Percentiles rank a stretch among this genome's conserved stretches.
These are phyloP conservation scores for Colletotrichum sp. DNA, from an alignment of 2,329 filamentous ascomycete species.

Conservation along the genomic window DNA sequence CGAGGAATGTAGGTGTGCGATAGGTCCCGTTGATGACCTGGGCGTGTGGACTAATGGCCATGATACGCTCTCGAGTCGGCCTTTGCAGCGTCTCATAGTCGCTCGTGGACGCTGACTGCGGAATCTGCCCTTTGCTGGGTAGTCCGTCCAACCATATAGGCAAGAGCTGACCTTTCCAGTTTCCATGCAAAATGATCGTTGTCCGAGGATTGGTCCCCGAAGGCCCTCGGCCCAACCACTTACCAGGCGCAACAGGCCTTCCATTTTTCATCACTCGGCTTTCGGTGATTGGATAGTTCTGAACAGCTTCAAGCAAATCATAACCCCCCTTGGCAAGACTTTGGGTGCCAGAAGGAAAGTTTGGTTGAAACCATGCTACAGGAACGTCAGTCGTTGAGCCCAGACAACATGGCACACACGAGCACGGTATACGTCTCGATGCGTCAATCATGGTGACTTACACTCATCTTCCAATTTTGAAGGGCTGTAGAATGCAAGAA, in stretches of 20 bases:
- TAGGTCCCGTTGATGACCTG: conserved; percentile 35
- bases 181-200: not conserved
- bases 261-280: not conserved
- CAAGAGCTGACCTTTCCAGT: not conserved
- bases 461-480: not conserved
- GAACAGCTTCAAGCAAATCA: not conserved
- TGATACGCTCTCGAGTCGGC: not conserved
- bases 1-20: conserved; percentile 35
- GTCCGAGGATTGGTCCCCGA: not conserved
- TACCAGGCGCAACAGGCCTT: not conserved
- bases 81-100: not conserved
- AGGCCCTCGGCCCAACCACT: not conserved
- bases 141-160: not conserved
- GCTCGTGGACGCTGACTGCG: not conserved
- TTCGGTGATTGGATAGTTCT: not conserved
- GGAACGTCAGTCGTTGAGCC: not conserved
- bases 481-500: not conserved
- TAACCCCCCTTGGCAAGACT: not conserved
- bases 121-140: not conserved
- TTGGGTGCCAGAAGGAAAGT: not conserved
- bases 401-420: not conserved
- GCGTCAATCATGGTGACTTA: not conserved
- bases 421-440: not conserved
- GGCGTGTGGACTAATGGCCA: conserved; percentile 30
- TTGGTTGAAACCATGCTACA: not conserved